Base-by-base conservation (phyloP, 106 monocot genomes). In the Dendrobium chrysotoxum region DNA sequence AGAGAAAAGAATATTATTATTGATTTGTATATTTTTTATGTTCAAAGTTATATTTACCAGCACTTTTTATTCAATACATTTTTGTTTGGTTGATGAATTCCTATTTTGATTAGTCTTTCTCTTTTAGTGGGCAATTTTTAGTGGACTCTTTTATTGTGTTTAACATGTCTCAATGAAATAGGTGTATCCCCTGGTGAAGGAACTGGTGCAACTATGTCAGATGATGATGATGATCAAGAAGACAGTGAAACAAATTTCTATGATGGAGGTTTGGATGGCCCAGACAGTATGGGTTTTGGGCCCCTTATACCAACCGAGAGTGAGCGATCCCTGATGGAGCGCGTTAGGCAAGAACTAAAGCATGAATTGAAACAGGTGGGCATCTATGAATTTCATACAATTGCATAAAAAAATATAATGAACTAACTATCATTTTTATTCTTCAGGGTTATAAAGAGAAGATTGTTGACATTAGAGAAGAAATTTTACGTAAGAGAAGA, bases 171-270 rank as follows among this genome's bases (percentile, higher is more conserved):
- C 47, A 76, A 28, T 76, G 3, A 12, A 21, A 16, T 76, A 96
- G 96, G 96, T 79, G 92, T 90, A 28, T 92, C 94, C 47, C 88
- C 92, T 28, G 94, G 94, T 9, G 94, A 94, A 81, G 96, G 96
- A 53, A 94, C 96, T 23, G 94, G 96, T 58, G 96, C 96, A 71
- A 94, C 94, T 10, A 97, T 97, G 96, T 97, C 96, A 6, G 96
- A 97, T 53, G 96, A 94, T 25, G 96, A 97, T 20, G 96, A 96
- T 26, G 96, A 94, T 55, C 94, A 90, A 20, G 94, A 83, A 9
- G 92, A 97, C 47, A 92, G 94, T 53, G 96, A 97, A 40, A 77
- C 90, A 23, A 97, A 97, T 84, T 73, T 97, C 64, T 94, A 82
- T 66, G 92, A 97, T 78, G 88, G 90, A 45, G 88, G 88, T 80